Evolutionary conservation across 1,139 yeast species (phyloP), one percentile per base, ranked within the genome.

Genomic region (Debaryomyces udenii): DNA sequence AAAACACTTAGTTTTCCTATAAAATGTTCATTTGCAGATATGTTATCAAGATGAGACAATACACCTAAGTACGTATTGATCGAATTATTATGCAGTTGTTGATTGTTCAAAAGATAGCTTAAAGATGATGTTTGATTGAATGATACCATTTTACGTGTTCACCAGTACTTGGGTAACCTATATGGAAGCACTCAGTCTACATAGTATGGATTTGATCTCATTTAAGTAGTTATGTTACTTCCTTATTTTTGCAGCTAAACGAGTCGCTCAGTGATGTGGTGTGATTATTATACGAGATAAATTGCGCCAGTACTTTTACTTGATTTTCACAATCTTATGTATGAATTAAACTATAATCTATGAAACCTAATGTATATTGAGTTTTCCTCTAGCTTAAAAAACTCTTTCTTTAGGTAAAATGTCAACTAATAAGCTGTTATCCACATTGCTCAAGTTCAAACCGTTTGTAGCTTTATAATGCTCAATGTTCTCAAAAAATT

Each of bases 321-420:
- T 20, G 22, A 20, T 20, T 20, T 20, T 20, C 7, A 5, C 22
- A 6, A 20, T 22, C 11, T 26, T 6, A 26, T 6, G 9, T 26
- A 26, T 6, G 9, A 10, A 26, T 34, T 34, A 34, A 26, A 14
- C 14, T 26, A 27, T 32, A 26, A 14, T 34, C 37, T 34, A 34
- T 34, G 27, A 24, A 14, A 17, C 22, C 22, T 20, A 20, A 20
- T 20, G 22, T 20, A 20, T 20, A 20, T 20, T 20, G 7, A 6
- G 22, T 20, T 20, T n/a, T n/a, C n/a, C n/a, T n/a, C 22, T 20
- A 20, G 26, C 22, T 50, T 57, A 69, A 39, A 64, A 48, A 30
- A 89, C 96, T 68, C 97, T 84, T 66, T 86, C 93, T 66, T 83
- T 86, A 47, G 96, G 88, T 51, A 90, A 78, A 43, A 87, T 81